Base-by-base conservation (phyloP, 306 rosid genomes). In the Medicago arabica region DNA sequence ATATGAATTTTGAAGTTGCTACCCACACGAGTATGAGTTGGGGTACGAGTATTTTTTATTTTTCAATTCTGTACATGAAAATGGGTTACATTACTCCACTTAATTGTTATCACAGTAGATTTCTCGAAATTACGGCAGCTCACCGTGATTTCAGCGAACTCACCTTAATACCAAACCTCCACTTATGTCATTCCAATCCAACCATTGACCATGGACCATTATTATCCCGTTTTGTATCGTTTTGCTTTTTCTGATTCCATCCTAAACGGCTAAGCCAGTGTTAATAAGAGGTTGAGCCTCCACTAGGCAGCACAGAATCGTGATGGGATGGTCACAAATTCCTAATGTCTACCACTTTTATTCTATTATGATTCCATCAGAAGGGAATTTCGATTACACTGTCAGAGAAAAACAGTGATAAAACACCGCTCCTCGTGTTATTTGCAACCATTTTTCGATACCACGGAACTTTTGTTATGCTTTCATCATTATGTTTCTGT, bases 281-380 rank as follows among this genome's bases (percentile, higher is more conserved):
- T 41, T 59, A 77, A 77, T 50, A 7, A 59, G 75, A 82, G 79
- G 53, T 58, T 67, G 68, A 82, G 79, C 70, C 82, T 71, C 79
- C 85, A 71, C 78, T 34, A 72, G 60, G 76, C 43, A 67, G 72
- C 67, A 49, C 3, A 3, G 38, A 55, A 1, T 25, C 34, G 28
- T 82, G 82, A 68, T 77, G 65, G 71, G 79, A 11, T 67, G 46
- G 58, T 67, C 53, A 8, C 39, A 51, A 67, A 82, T 76, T 49
- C 74, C 58, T 67, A 59, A 46, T 39, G 47, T 49, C 72, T 28
- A 40, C 63, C 63, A 47, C 70, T 23, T 76, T 76, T 54, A 54
- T 23, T 40, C 19, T 63, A 49, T 41, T 6, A 69, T 61, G 43
- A 15, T 64, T 23, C 15, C 13, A 50, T 69, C 61, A 66, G 53